Evolutionary conservation across 2,329 filamentous ascomycete species (phyloP), one percentile per base, ranked within the genome.

Genomic region (Zymoseptoria brevis): DNA sequence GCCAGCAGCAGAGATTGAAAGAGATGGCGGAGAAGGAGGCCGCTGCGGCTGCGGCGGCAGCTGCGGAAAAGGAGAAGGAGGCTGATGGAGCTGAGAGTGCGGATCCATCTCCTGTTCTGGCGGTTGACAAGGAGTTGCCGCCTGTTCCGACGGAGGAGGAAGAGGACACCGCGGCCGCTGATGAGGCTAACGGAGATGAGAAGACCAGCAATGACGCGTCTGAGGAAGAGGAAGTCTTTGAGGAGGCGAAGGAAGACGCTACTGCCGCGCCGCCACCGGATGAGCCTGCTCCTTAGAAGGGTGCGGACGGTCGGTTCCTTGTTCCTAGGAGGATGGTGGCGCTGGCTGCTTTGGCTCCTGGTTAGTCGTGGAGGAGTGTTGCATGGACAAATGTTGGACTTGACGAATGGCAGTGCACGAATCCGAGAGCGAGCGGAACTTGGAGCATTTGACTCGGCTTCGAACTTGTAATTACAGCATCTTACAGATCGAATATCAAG

Each of bases 1-100:
- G 78, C 29, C 76, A 81, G 66, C 77, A 80, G 61, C 78, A 76
- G 53, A 72, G 80, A 60, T 77, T 77, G 30, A 67, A 65, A 50
- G 70, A 71, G 41, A 71, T 70, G 59, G 77, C 77, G 1, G 82
- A 82, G 62, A 77, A 79, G 66, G 76, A 69, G 35, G 66, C 65
- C 54, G 68, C 67, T 19, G 71, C 67, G 19, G 67, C 67, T 19
- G 71, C 68, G 3, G 73, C 72, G 8, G 67, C 67, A n/a, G 45
- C 35, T 16, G 71, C 68, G 16, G 67, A 62, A 22, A 60, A 50
- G 19, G 60, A 56, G 8, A 55, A 55, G 8, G 56, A 71, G 9
- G 64, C 62, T 4, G 71, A 66, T 8, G 70, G 66, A 6, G 65
- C 60, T 19, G 64, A 62, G 19, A 19, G 58, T 29, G 60, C 60